A percentile compares a stretch with the other conserved stretches of the same genome.
phyloP scores from a whole-genome alignment of 1,139 yeast genomes.

The Pneumocystis canis region DNA sequence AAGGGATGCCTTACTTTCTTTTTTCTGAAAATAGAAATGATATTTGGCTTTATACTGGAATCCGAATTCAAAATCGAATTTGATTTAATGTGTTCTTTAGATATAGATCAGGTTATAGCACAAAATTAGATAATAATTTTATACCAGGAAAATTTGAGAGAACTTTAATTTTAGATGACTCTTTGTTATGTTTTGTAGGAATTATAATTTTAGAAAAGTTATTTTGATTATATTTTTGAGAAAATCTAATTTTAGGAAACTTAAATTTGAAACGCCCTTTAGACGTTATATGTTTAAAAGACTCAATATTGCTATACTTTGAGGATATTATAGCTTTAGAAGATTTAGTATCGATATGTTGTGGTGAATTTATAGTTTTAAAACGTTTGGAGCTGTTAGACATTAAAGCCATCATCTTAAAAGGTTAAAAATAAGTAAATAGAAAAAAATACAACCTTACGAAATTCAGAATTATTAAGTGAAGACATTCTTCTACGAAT shows the following conservation, averaged over 20 bases:
- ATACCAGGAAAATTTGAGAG: not conserved
- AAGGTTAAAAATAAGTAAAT: not conserved
- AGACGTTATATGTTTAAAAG: not conserved
- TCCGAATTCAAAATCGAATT: not conserved
- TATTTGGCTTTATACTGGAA: not conserved
- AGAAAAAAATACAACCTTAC: not conserved
- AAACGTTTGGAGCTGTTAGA: not conserved
- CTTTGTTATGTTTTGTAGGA: not conserved
- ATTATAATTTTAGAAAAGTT: not conserved
- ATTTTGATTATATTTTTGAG: not conserved
- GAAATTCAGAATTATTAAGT: not conserved
- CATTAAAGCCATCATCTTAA: not conserved
- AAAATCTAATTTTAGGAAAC: not conserved
- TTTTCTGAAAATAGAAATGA: not conserved
- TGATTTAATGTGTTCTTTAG: not conserved
- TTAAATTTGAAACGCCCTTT: not conserved
- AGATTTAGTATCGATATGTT: not conserved
- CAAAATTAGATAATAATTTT: not conserved
- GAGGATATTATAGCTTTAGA: not conserved
- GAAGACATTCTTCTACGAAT: not conserved
- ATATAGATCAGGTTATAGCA: not conserved
- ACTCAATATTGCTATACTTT: not conserved
- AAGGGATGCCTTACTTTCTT: not conserved
- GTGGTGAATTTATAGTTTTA: not conserved
- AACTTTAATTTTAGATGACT: not conserved